Evolutionary conservation across 2,329 filamentous ascomycete species (phyloP), one percentile per base, ranked within the genome.

Genomic region (Stenocarpella maydis): DNA sequence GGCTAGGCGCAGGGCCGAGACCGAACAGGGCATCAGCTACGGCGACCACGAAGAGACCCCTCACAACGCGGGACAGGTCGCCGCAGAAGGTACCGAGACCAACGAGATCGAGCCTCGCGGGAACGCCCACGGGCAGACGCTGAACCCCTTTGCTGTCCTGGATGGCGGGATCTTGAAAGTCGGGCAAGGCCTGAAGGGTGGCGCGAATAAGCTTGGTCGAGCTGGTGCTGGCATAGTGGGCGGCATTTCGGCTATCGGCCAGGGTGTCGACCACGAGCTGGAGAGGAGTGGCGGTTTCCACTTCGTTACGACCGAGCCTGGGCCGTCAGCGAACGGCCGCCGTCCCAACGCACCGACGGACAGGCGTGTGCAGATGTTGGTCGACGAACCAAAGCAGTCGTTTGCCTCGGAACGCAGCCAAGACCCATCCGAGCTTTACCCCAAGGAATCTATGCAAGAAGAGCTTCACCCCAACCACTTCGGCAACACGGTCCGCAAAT

Each of bases 221-320:
- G 82, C 82, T 6, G 81, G 83, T n/a, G 79, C 80, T 14, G 84
- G 81, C 3, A 76, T 87, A 31, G 68, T 82, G 15, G 82, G 81
- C 26, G 82, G 82, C 15, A 80, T 80, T 41, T 86, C 82, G 65
- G 81, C 83, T 19, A 74, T 85, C 3, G 82, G 82, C 1, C 82
- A 83, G 15, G 86, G 83, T 4, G 77, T 90, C 3, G 86, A 88
- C 39, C 80, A 78, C 28, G 83, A 84, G 14, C 74, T 90, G 24
- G 86, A 86, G 65, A 85, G 83, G 5, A 88, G 84, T 0, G 87
- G 88, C 69, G 87, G 87, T 0, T 89, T 89, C 72, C 80, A 73
- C 70, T 78, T 76, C 69, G 78, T 78, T 24, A 65, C 5, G n/a
- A 63, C 15, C 17, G 45, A 71, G 67, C 74, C 69, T 45, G 76